A percentile compares a stretch with the other conserved stretches of the same genome.
These are phyloP conservation scores for Ogataea philodendri DNA, from an alignment of 805 yeast species.

Conservation along the genomic window DNA sequence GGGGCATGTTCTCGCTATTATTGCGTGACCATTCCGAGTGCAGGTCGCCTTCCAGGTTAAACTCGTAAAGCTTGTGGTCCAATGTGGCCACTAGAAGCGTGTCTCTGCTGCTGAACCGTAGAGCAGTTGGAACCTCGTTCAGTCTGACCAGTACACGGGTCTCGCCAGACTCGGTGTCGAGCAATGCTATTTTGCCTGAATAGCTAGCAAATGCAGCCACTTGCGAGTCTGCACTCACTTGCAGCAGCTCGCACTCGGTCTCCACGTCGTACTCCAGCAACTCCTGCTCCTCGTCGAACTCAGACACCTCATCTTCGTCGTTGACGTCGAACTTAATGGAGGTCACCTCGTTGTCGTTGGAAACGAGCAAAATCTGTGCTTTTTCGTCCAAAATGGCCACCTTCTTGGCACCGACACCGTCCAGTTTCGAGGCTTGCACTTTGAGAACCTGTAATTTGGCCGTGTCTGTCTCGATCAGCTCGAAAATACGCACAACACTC, in stretches of 20 bases:
- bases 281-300: constrained; percentile 41
- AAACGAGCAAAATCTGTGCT: constrained; percentile 45
- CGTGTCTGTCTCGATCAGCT: constrained; percentile 42
- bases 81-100: constrained; percentile 66
- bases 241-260: constrained; percentile 49
- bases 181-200: constrained; percentile 62
- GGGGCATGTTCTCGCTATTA: constrained; percentile 74
- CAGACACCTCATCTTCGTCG: constrained; percentile 37
- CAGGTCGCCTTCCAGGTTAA: constrained; percentile 41
- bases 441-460: constrained; percentile 47
- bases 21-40: constrained; percentile 77
- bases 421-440: constrained; percentile 43
- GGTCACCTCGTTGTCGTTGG: constrained; percentile 58
- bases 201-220: constrained; percentile 57
- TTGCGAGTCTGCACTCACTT: constrained; percentile 44
- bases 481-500: constrained; percentile 65
- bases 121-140: constrained; percentile 56
- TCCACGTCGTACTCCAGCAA: constrained; percentile 34
- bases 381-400: constrained; percentile 46
- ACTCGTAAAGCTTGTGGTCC: constrained; percentile 75
- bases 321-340: constrained; percentile 38
- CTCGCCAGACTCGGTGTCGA: constrained; percentile 32
- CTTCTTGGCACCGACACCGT: constrained; percentile 52
- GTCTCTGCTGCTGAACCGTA: constrained; percentile 48
- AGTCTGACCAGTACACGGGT: constrained; percentile 53